These are phyloP conservation scores for Phanerochaete sordida DNA, from an alignment of 768 basidiomycete species.

Conservation along the genomic window DNA sequence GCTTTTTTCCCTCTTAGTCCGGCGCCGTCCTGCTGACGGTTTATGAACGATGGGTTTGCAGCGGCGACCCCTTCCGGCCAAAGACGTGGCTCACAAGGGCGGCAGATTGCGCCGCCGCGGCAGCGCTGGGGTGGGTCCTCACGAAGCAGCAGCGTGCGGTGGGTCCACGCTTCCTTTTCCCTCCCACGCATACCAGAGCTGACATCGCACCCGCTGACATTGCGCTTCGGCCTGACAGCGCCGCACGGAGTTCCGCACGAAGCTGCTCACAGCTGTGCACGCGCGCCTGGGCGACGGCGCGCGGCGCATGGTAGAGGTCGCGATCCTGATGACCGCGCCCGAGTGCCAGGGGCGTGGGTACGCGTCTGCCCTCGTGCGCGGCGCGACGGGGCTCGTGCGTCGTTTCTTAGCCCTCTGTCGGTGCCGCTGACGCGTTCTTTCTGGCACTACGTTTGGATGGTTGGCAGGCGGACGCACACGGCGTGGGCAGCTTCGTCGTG, in stretches of 20 bases:
- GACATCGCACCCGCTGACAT: not conserved
- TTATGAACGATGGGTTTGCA: no score
- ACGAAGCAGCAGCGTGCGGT: not conserved
- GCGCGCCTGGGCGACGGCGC: slow-evolving; percentile 1
- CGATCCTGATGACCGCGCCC: not conserved
- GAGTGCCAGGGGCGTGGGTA: slow-evolving; percentile 12
- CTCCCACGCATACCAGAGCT: no score
- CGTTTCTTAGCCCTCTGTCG: not conserved
- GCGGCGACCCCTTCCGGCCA: not conserved
- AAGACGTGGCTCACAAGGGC: no score
- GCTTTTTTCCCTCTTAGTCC: no score
- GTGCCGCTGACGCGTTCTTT: no score
- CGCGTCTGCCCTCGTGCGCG: slow-evolving; percentile 4
- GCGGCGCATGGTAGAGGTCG: slow-evolving; percentile 1
- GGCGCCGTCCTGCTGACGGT: no score
- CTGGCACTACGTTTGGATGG: not conserved
- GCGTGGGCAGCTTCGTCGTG: slow-evolving; percentile 4
- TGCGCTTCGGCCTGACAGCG: no score
- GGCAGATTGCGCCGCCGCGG: not conserved
- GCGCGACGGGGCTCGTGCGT: not conserved
- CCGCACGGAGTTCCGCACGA: not conserved
- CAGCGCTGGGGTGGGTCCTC: not conserved
- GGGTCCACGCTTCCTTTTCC: no score
- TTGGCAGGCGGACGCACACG: slow-evolving; percentile 8
- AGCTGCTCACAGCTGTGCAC: not conserved